Base-by-base conservation (phyloP, 2,329 filamentous ascomycete genomes). In the Sporothrix pallida region DNA sequence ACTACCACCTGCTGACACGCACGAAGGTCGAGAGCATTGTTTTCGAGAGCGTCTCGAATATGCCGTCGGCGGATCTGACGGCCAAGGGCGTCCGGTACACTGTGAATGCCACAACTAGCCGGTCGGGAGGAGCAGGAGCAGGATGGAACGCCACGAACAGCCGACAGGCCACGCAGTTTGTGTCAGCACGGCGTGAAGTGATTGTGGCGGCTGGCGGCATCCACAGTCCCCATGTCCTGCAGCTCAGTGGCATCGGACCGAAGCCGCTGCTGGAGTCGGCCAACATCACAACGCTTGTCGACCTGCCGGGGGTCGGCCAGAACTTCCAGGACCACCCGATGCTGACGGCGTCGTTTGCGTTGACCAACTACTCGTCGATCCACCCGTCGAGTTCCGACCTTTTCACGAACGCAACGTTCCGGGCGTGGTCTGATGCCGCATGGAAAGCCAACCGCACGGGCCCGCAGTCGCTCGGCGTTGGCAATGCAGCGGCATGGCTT, bases 271-370 rank as follows among this genome's bases (percentile, higher is more conserved):
- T 89, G 2, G 76, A 81, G n/a, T 78, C 79, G 10, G 81, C 82
- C 7, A 83, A 82, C 1, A 83, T 87, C 42, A 79, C 82, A 8
- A 79, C 80, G 1, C 73, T 83, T 6, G 80, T 85, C 50, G 81
- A 86, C 67, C 80, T 86, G 17, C 82, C 83, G 4, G 83, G 83
- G 2, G 85, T 87, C 3, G 86, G 86, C 4, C 81, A 84, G 70
- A 84, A 86, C 74, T 84, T 86, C 73, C 85, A 86, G 74, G 85
- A 87, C 75, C 85, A 87, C 71, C 78, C 80, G 12, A 82, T 79
- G 76, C 75, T 80, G 7, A 76, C 78, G 20, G 77, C 78, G 48
- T 76, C 73, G 26, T 77, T 81, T 67, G 63, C 54, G 23, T 52
- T 69, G 31, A 72, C 70, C 13, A 75, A 74, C 52, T 77, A 77